These are phyloP conservation scores for Exophiala sideris DNA, from an alignment of 2,329 filamentous ascomycete species.

Conservation along the genomic window DNA sequence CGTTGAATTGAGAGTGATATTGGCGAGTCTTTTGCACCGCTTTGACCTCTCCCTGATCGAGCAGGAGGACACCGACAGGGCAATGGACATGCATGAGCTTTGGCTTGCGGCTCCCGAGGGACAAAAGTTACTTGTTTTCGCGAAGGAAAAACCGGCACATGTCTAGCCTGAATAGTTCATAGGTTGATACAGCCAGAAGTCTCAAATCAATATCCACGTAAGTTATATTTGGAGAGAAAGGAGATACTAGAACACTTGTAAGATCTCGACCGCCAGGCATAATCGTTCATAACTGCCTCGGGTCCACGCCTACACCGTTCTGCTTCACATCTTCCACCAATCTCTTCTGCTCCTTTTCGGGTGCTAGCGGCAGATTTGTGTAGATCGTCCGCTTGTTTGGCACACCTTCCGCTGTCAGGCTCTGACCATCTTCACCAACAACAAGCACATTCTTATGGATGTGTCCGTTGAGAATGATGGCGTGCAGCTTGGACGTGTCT, in stretches of 20 bases:
- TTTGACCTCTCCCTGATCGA: constrained; percentile 3
- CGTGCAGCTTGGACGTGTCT: constrained; percentile 1
- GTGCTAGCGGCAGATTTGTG: constrained; percentile 1
- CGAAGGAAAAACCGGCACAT: background rate
- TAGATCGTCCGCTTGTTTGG: constrained; percentile 2
- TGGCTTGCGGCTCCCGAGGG: constrained; percentile 6
- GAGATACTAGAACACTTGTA: too few species aligned
- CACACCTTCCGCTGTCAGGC: constrained; percentile 1
- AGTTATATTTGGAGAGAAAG: too few species aligned
- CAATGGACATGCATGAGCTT: constrained; percentile 13
- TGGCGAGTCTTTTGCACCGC: constrained; percentile 5
- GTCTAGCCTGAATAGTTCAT: too few species aligned
- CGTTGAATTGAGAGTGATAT: constrained; percentile 9
- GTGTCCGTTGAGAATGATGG: constrained; percentile 9
- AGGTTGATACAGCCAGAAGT: too few species aligned
- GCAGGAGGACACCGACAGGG: background rate
- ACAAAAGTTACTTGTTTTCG: constrained; percentile 5
- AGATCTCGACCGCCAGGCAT: too few species aligned
- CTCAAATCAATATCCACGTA: too few species aligned
- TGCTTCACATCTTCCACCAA: background rate
- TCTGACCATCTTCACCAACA: constrained; percentile 2
- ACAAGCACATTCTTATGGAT: constrained; percentile 7
- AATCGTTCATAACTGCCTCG: background rate
- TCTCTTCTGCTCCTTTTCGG: constrained; percentile 3
- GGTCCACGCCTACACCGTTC: constrained; percentile 2